These are phyloP conservation scores for Alternaria brassicicola DNA, from an alignment of 2,329 filamentous ascomycete genomes.

Conservation along the genomic window DNA sequence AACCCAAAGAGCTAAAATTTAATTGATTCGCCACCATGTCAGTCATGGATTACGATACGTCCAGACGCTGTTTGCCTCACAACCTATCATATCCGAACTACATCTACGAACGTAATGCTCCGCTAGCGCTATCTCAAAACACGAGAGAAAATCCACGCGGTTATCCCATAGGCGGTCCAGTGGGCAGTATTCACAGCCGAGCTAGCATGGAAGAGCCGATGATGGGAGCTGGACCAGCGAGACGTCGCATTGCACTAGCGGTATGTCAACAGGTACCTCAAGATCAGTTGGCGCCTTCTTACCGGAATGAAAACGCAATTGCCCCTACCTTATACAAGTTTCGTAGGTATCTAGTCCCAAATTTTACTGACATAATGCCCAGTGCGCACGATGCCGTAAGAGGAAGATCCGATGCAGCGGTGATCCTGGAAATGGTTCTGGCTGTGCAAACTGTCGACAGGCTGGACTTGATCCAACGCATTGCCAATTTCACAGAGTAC, in stretches of 20 bases:
- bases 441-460: conserved; percentile 82
- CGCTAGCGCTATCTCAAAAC: conserved; percentile 24
- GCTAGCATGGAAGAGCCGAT: conserved; percentile 28
- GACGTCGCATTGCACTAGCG: conserved; percentile 58
- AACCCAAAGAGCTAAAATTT: neutral
- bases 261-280: conserved; percentile 30
- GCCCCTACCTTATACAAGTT: neutral
- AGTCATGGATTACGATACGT: conserved; percentile 19
- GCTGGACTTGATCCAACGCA: conserved; percentile 66
- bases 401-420: conserved; percentile 95
- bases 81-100: conserved; percentile 20
- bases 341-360: neutral
- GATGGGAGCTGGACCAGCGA: conserved; percentile 46
- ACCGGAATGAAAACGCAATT: neutral
- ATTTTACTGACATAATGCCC: conserved; percentile 5
- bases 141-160: conserved; percentile 33
- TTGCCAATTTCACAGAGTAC: conserved; percentile 82
- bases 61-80: conserved; percentile 25
- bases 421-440: conserved; percentile 74
- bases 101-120: conserved; percentile 35
- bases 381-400: conserved; percentile 91
- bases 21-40: conserved; percentile 13
- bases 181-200: conserved; percentile 22
- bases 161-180: conserved; percentile 32
- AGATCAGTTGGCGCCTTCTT: neutral